phyloP scores from a whole-genome alignment of 139 green algal genomes.

The Haematococcus lacustris region DNA sequence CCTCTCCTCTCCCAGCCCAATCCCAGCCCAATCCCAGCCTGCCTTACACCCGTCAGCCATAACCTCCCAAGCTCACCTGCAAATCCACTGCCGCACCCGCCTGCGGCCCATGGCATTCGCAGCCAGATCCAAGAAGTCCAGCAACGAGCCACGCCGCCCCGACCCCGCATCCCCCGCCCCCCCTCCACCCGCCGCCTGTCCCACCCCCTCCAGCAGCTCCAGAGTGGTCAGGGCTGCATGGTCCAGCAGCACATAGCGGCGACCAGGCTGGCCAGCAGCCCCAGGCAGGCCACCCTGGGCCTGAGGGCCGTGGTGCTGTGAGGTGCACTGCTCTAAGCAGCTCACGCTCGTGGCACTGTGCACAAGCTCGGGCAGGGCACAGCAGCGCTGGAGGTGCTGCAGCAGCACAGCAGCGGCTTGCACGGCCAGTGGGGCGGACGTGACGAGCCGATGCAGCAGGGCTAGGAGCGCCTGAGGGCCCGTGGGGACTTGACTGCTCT shows the following conservation, averaged over 20 bases:
- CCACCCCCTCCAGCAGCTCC: conserved; percentile 41
- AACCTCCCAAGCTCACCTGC: conserved; percentile 29
- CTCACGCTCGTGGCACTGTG: too few species aligned
- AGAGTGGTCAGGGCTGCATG: conserved; percentile 32
- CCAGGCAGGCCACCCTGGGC: too few species aligned
- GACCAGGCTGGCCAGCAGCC: too few species aligned
- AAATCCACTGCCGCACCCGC: conserved; percentile 38
- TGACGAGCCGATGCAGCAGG: not conserved
- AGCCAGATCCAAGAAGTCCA: conserved; percentile 35
- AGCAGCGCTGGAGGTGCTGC: conserved; percentile 9
- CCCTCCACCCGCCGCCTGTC: too few species aligned
- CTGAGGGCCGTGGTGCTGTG: too few species aligned
- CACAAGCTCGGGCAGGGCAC: conserved; percentile 9
- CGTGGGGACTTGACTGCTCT: too few species aligned
- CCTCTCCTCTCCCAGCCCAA: too few species aligned
- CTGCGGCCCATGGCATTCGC: conserved; percentile 32
- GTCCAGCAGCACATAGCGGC: conserved; percentile 50
- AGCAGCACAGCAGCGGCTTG: conserved; percentile 12
- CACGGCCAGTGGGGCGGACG: not conserved
- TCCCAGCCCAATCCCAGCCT: too few species aligned
- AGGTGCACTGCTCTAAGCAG: too few species aligned
- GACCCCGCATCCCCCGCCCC: too few species aligned
- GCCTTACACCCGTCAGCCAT: too few species aligned
- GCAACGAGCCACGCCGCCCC: conserved; percentile 31
- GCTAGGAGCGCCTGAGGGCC: not conserved